Evolutionary conservation across 2,329 filamentous ascomycete species (phyloP).

Genomic region (Colletotrichum acutatum): DNA sequence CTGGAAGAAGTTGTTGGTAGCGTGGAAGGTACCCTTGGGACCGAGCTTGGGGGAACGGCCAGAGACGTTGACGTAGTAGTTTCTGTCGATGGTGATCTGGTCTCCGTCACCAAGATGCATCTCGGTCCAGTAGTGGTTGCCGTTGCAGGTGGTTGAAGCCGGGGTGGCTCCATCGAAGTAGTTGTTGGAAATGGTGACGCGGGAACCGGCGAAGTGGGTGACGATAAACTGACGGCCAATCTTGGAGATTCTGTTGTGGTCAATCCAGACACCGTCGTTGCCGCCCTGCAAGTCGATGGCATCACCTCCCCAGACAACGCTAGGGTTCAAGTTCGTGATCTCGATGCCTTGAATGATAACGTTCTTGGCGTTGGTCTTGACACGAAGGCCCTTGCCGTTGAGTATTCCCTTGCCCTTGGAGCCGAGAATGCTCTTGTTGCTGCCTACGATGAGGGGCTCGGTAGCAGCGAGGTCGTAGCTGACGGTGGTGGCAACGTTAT

Average conservation of each 20-base stretch:
- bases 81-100: conserved; percentile 49
- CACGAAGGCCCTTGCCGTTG: conserved; percentile 54
- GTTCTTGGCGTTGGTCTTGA: conserved; percentile 56
- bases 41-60: conserved; percentile 47
- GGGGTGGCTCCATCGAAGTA: conserved; percentile 51
- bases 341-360: conserved; percentile 63
- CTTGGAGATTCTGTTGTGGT: conserved; percentile 52
- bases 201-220: conserved; percentile 46
- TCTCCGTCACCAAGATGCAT: conserved; percentile 45
- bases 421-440: conserved; percentile 44
- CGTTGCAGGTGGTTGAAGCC: conserved; percentile 45
- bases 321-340: conserved; percentile 56
- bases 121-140: conserved; percentile 47
- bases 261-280: conserved; percentile 47
- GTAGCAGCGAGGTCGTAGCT: conserved; percentile 42
- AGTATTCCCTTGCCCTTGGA: conserved; percentile 40
- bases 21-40: conserved; percentile 39
- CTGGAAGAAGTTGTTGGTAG: conserved; percentile 43
- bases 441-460: conserved; percentile 39
- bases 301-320: conserved; percentile 52
- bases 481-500: conserved; percentile 40
- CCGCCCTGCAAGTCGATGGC: conserved; percentile 41
- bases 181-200: conserved; percentile 50
- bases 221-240: conserved; percentile 54
- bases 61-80: conserved; percentile 43